Evolutionary conservation across 495 filamentous ascomycete species (phyloP).

Genomic region (Pyronema omphalodes): DNA sequence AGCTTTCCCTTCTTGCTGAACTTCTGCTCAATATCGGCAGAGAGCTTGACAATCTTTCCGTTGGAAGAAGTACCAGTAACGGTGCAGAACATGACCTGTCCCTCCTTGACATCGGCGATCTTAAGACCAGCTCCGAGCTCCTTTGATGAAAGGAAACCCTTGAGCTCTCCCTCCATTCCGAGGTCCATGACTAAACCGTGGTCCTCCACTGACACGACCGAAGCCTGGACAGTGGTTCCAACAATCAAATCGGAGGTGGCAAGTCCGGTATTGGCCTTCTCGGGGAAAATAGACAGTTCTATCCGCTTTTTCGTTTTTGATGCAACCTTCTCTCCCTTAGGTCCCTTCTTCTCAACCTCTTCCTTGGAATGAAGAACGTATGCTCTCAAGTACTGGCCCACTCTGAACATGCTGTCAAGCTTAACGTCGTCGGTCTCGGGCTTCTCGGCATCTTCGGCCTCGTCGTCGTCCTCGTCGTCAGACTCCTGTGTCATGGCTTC

Average conservation of each 20-base stretch:
- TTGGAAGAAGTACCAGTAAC: constrained; percentile 56
- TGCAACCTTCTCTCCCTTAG: constrained; percentile 3
- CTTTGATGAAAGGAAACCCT: constrained; percentile 77
- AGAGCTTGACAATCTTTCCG: constrained; percentile 73
- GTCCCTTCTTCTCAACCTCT: constrained; percentile 5
- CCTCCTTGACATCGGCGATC: constrained; percentile 48
- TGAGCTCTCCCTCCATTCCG: constrained; percentile 47
- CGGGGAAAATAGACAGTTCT: constrained; percentile 64
- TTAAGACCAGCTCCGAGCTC: constrained; percentile 47
- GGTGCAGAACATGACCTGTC: constrained; percentile 66
- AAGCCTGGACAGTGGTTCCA: constrained; percentile 64
- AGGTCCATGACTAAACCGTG: constrained; percentile 91
- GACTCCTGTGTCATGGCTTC: constrained; percentile 43
- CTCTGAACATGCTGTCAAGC: constrained; percentile 48
- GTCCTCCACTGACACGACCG: constrained; percentile 78
- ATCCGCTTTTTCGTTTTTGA: constrained; percentile 60
- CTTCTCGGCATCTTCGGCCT: constrained; percentile 17
- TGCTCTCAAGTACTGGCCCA: constrained; percentile 81
- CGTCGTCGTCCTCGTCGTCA: constrained; percentile 30
- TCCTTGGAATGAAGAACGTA: constrained; percentile 63
- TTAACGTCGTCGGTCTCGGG: constrained; percentile 38
- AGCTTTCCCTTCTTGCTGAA: constrained; percentile 39
- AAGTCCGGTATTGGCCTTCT: constrained; percentile 54
- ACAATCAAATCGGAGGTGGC: constrained; percentile 47
- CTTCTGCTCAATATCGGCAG: constrained; percentile 44